Evolutionary conservation across 78 protist genomes (phyloP), one percentile per base, ranked within the genome.

Genomic region (Bigelowiella natans): DNA sequence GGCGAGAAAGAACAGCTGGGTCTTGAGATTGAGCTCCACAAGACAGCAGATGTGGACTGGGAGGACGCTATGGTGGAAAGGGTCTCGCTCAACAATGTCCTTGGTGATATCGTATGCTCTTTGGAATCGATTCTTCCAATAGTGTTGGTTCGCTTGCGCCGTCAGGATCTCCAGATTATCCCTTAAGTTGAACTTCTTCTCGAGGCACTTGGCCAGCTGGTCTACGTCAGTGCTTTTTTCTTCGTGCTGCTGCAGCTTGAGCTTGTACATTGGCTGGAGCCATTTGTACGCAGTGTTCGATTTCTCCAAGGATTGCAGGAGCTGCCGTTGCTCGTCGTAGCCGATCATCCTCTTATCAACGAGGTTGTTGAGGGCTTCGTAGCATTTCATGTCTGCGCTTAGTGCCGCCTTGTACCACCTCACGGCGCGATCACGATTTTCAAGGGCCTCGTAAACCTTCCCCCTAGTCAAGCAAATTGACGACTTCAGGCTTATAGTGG

Each of bases 1-100:
- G 0, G 94, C 94, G 28, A 89, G 0, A 26, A 0, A 1, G 83
- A 92, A 94, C n/a, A 94, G 93, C 63, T 93, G 94, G 0, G 90
- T 29, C 3, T 39, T 90, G 85, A 38, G 1, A 39, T 39, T 2
- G 38, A 93, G 91, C 64, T 31, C 36, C 29, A 83, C 94, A 31
- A 94, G 38, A 2, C 73, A 39, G 82, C 90, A 90, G 40, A 84
- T 3, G 89, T 90, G 89, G 36, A 85, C 82, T 1, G 92, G 92
- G 30, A 90, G 82, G 30, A 36, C 39, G 11, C 31, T 1, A n/a
- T 1, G 83, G 31, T 85, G 29, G 82, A n/a, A 90, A 18, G 92
- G 92, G 89, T 90, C 92, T 38, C 0, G 1, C 36, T 1, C 29
- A n/a, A 90, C 39, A 1, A 90, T 85, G 18, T 2, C 36, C 36